Percentiles rank a stretch among this genome's conserved stretches.
These are phyloP conservation scores for Aureobasidium sp. DNA, from an alignment of 2,329 filamentous ascomycete genomes.

Conservation along the genomic window DNA sequence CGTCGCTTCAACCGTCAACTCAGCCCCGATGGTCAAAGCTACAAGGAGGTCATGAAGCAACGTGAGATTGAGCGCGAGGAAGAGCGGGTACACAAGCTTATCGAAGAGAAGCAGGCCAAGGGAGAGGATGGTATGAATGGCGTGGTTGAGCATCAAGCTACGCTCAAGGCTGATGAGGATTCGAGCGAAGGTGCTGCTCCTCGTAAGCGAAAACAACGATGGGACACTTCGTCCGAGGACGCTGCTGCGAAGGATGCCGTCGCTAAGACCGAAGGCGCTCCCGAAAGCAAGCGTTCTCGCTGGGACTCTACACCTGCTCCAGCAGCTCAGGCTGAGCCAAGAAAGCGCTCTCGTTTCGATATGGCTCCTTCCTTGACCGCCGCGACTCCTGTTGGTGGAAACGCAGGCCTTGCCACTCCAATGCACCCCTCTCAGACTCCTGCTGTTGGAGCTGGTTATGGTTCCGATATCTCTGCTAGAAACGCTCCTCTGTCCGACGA, in stretches of 20 bases:
- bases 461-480: conserved; percentile 70
- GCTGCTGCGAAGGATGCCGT: conserved; percentile 30
- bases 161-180: conserved; percentile 63
- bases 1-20: conserved; percentile 82
- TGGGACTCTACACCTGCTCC: conserved; percentile 78
- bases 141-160: conserved; percentile 58
- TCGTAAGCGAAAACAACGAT: conserved; percentile 87
- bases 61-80: conserved; percentile 92
- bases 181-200: conserved; percentile 48
- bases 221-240: conserved; percentile 54
- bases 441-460: conserved; percentile 52
- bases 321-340: conserved; percentile 45
- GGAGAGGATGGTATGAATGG: conserved; percentile 60
- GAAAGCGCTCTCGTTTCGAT: conserved; percentile 84
- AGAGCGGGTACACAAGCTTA: conserved; percentile 71
- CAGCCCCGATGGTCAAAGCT: conserved; percentile 77
- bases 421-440: conserved; percentile 60
- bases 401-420: conserved; percentile 63
- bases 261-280: conserved; percentile 31
- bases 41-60: conserved; percentile 83
- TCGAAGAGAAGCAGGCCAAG: conserved; percentile 74
- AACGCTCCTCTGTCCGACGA: conserved; percentile 85
- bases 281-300: conserved; percentile 60
- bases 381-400: conserved; percentile 65
- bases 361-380: conserved; percentile 63